Evolutionary conservation across 2,329 filamentous ascomycete genomes (phyloP), one percentile per base, ranked within the genome.

Genomic region (Phyllosticta ampelicida): DNA sequence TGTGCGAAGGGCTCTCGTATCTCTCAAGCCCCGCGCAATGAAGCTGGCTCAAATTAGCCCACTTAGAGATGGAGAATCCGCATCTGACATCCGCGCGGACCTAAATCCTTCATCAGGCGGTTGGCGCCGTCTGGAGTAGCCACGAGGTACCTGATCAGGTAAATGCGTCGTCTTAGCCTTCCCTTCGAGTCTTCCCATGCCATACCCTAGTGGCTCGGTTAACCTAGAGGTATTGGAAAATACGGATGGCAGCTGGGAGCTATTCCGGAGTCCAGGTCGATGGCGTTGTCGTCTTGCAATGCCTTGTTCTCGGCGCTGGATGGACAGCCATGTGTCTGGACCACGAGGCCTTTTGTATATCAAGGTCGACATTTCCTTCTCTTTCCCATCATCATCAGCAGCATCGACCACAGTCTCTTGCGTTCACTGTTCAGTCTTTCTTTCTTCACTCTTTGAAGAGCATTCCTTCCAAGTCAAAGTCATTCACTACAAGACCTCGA

Each of bases 401-500:
- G 26, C 55, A 44, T 44, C 36, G n/a, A n/a, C 36, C 36, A 10
- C 55, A 52, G 11, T 16, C 49, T 56, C 55, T 29, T 50, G 49
- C 28, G 44, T 29, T 21, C 23, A 50, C 26, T 50, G 44, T 28
- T 26, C 48, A 51, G 54, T 55, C 49, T 18, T 56, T 56, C 29
- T 29, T 36, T 56, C 48, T 36, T 51, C 48, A 11, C 49, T 51
- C 29, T 48, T 56, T 51, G 54, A 51, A 56, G 54, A 51, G 44
- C 54, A 51, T 21, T 50, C 29, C 16, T 51, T 51, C 49, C 49
- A 51, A 51, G 49, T 26, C 19, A 51, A 44, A 19, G 8, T 26
- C 55, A 53, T n/a, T 57, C 55, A 18, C 51, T 57, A 18, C 23
- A 18, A 48, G 44, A 11, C 19, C 5, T 11, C 50, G 21, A 29